These are phyloP conservation scores for Pseudonitzschia delicatissima DNA, from an alignment of 108 stramenopile species.

Conservation along the genomic window DNA sequence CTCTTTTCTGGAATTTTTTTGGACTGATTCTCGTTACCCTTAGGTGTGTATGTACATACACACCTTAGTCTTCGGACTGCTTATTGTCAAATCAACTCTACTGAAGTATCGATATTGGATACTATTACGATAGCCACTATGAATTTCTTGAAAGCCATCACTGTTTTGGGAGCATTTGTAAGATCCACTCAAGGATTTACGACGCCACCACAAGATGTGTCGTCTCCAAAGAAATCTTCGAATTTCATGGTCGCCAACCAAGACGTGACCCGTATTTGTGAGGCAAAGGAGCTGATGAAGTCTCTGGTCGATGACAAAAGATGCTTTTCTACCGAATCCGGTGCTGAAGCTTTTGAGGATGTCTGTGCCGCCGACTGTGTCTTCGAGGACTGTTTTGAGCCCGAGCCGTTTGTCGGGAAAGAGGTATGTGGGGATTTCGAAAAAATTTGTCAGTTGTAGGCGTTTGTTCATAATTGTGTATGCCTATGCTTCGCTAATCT, in stretches of 20 bases:
- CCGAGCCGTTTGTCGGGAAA: constrained; percentile 64
- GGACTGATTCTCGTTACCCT: no score
- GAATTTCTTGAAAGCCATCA: no score
- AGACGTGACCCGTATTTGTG: constrained; percentile 6
- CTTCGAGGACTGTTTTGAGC: constrained; percentile 71
- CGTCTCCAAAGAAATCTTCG: not conserved
- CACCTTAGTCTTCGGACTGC: no score
- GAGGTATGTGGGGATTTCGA: constrained; percentile 12
- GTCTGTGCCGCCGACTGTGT: constrained; percentile 56
- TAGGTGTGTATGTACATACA: no score
- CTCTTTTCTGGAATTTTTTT: no score
- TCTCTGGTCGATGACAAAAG: constrained; percentile 34
- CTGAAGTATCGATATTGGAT: no score
- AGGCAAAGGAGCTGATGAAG: constrained; percentile 34
- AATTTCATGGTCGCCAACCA: not conserved
- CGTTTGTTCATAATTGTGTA: no score
- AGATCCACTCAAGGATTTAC: not conserved
- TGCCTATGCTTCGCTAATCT: no score
- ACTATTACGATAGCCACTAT: no score
- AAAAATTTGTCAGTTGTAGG: not conserved
- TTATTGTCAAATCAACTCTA: no score
- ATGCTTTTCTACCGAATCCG: constrained; percentile 48
- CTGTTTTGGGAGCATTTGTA: not conserved
- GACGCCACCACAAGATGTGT: not conserved
- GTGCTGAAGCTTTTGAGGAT: constrained; percentile 63